These are phyloP conservation scores for Cadophora sp. DNA, from an alignment of 2,329 filamentous ascomycete species.

Conservation along the genomic window DNA sequence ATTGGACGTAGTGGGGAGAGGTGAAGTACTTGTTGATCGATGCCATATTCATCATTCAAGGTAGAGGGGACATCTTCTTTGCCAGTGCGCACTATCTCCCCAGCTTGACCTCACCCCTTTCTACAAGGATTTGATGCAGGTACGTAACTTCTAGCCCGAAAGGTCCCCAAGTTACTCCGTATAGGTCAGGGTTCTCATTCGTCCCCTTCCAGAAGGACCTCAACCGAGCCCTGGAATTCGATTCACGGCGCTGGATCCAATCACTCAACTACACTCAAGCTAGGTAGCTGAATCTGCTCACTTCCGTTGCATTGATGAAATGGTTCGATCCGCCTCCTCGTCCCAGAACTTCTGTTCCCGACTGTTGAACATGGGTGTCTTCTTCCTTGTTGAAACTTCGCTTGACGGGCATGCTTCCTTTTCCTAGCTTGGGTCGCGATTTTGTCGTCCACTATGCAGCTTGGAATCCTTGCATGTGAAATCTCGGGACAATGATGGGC, in stretches of 20 bases:
- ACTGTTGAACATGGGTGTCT: background rate
- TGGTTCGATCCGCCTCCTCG: background rate
- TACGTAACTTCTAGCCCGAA: background rate
- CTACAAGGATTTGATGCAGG: background rate
- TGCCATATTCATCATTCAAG: background rate
- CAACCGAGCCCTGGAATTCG: background rate
- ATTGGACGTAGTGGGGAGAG: background rate
- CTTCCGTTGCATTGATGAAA: background rate
- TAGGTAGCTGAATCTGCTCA: background rate
- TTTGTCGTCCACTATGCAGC: background rate
- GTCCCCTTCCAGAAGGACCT: background rate
- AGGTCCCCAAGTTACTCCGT: background rate
- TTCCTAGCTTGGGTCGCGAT: background rate
- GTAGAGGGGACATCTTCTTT: background rate
- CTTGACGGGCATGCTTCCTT: background rate
- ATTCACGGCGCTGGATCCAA: background rate
- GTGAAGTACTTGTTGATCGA: background rate
- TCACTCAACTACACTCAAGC: background rate
- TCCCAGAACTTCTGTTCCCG: background rate
- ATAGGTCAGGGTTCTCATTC: background rate
- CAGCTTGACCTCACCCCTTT: background rate
- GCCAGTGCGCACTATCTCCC: background rate
- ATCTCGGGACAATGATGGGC: background rate
- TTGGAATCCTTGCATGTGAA: background rate
- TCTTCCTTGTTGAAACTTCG: background rate